Evolutionary conservation across 2,329 filamentous ascomycete species (phyloP).

Genomic region (Fusarium sp.): DNA sequence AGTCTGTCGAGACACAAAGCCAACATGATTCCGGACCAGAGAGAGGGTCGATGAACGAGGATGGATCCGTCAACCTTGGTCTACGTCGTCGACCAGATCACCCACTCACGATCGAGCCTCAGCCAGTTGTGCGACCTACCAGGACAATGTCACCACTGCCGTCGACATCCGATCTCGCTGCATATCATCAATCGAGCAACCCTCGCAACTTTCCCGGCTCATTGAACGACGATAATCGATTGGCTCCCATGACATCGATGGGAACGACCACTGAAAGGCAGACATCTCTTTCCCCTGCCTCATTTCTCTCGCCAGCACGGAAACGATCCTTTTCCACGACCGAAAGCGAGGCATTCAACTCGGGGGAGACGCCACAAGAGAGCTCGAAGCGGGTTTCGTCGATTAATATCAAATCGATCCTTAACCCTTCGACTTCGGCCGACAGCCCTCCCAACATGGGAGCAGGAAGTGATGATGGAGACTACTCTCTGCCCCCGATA

Average conservation of each 20-base stretch:
- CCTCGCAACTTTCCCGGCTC: constrained; percentile 54
- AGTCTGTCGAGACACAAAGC: constrained; percentile 55
- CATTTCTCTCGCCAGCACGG: constrained; percentile 68
- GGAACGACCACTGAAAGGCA: constrained; percentile 61
- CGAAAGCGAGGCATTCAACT: constrained; percentile 62
- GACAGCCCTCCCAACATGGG: constrained; percentile 37
- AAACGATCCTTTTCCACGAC: constrained; percentile 77
- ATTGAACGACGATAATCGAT: constrained; percentile 67
- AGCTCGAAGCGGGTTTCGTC: constrained; percentile 75
- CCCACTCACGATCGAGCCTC: constrained; percentile 60
- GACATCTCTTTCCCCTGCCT: constrained; percentile 70
- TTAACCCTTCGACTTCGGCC: constrained; percentile 68
- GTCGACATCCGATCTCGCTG: constrained; percentile 58
- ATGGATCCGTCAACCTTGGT: constrained; percentile 74
- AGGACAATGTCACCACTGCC: constrained; percentile 59
- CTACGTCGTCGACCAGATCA: constrained; percentile 62
- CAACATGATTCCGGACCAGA: constrained; percentile 56
- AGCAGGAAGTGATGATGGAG: constrained; percentile 51
- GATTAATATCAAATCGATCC: constrained; percentile 81
- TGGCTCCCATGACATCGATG: constrained; percentile 67
- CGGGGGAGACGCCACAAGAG: constrained; percentile 57
- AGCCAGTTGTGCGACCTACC: constrained; percentile 57
- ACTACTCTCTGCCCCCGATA: constrained; percentile 57
- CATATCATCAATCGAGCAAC: constrained; percentile 62
- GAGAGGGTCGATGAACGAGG: constrained; percentile 70